Percentiles rank a stretch among this genome's conserved stretches.
Evolutionary conservation across 768 basidiomycete species (phyloP).

Genomic region (Pulveroboletus sp.): DNA sequence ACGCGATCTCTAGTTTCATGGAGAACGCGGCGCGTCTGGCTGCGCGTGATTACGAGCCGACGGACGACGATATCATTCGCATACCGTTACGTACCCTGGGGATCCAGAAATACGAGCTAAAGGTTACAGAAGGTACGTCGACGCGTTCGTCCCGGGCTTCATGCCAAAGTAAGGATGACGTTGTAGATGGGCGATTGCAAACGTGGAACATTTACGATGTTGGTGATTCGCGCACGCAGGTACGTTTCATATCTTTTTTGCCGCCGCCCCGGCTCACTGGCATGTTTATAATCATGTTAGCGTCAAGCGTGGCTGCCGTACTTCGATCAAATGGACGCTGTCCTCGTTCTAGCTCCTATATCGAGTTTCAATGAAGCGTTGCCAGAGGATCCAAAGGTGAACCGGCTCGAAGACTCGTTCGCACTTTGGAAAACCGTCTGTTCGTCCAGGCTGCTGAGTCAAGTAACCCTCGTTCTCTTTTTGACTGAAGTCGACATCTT

Average conservation of each 20-base stretch:
- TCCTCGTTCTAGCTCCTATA: constrained; percentile 78
- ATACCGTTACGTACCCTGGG: constrained; percentile 67
- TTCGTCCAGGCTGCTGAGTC: constrained; percentile 57
- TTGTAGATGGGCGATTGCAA: constrained; percentile 35
- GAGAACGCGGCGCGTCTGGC: constrained; percentile 66
- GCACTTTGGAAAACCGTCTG: constrained; percentile 69
- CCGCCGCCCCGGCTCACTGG: neutral
- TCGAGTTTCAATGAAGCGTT: constrained; percentile 76
- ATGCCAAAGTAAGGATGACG: neutral
- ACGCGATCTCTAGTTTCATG: constrained; percentile 50
- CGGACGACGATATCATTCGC: constrained; percentile 69
- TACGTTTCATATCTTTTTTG: constrained; percentile 25
- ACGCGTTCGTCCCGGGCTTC: neutral
- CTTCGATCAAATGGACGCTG: constrained; percentile 73
- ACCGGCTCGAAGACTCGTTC: constrained; percentile 71
- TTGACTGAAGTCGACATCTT: constrained; percentile 69
- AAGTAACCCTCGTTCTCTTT: constrained; percentile 58
- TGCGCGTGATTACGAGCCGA: constrained; percentile 54
- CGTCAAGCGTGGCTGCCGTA: constrained; percentile 77
- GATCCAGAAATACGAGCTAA: constrained; percentile 61
- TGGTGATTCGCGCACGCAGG: constrained; percentile 66
- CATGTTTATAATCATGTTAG: constrained; percentile 31
- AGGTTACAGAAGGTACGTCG: constrained; percentile 33
- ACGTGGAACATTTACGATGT: constrained; percentile 79
- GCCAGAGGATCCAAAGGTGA: constrained; percentile 65